Conservation (phyloP, 139 green algal species). For the Chlamydomonas sphaeroides region DNA sequence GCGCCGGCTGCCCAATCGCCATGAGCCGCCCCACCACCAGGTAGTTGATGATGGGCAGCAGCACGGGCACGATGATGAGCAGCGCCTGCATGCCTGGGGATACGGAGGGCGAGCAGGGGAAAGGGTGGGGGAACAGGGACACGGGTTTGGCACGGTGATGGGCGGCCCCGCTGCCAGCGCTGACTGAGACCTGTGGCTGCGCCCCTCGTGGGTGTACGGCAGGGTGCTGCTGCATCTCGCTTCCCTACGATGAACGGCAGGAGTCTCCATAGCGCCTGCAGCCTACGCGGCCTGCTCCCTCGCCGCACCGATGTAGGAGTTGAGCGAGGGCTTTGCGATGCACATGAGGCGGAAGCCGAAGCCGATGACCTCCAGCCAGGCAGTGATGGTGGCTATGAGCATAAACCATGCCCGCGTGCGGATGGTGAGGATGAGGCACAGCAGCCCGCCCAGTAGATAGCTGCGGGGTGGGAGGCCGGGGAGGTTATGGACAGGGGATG, state of each 20-base stretch:
- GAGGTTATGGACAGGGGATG: no score
- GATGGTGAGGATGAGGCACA: background rate
- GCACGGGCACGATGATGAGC: constrained; percentile 49
- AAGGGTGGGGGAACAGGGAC: background rate
- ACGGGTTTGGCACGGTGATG: background rate
- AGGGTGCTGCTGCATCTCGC: no score
- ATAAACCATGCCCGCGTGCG: constrained; percentile 48
- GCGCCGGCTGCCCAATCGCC: background rate
- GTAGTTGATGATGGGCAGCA: constrained; percentile 50
- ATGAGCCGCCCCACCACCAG: constrained; percentile 37
- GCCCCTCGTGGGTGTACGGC: no score
- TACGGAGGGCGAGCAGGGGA: background rate
- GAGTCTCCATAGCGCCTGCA: no score
- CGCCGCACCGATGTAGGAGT: background rate
- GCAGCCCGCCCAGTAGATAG: background rate
- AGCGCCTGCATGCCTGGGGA: constrained; percentile 32
- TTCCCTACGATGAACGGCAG: no score
- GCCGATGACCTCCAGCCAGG: constrained; percentile 19
- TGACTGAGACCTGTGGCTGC: no score
- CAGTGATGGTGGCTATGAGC: constrained; percentile 15
- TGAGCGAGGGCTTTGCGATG: background rate
- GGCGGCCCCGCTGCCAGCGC: no score
- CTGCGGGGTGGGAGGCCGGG: no score
- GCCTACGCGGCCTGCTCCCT: no score
- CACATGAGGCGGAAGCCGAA: constrained; percentile 22